Base-by-base conservation (phyloP, 1,284 basidiomycete genomes). In the Caloboletus firmus region DNA sequence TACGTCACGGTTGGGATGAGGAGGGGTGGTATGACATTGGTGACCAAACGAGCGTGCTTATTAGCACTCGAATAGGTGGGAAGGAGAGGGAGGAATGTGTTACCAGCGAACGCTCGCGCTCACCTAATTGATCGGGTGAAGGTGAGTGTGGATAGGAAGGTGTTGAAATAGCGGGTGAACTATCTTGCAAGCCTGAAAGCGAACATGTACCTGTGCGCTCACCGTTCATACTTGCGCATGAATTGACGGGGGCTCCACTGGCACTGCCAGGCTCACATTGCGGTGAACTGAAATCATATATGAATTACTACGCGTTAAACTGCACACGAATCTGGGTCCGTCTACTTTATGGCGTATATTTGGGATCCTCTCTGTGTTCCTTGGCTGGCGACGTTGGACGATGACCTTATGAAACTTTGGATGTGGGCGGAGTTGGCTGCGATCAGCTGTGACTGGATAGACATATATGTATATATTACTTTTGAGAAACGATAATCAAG, bases 401-500 rank as follows among this genome's bases (percentile, higher is more conserved):
- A 36, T 10, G 34, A n/a, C n/a, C n/a, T n/a, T n/a, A n/a, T n/a
- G n/a, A n/a, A n/a, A n/a, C n/a, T n/a, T n/a, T n/a, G n/a, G n/a
- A n/a, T n/a, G n/a, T n/a, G n/a, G n/a, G n/a, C n/a, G n/a, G n/a
- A n/a, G n/a, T n/a, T n/a, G n/a, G n/a, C n/a, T n/a, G n/a, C n/a
- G n/a, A n/a, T n/a, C n/a, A n/a, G n/a, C n/a, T n/a, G n/a, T n/a
- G n/a, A n/a, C n/a, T n/a, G 3, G 17, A 41, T 42, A 11, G 8
- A 1, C 2, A n/a, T n/a, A 24, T 32, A 11, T 17, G 17, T 20
- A 41, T 24, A 5, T 20, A 30, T 30, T 30, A 30, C 28, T 2
- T 1, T 39, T 15, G 1, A 0, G 0, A 22, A 22, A 5, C 7
- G 1, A 8, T 17, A 30, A 56, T 88, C 10, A 30, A 30, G 86